Evolutionary conservation across 768 basidiomycete species (phyloP), one percentile per base, ranked within the genome.

Genomic region (Pleurotus citrinopileatus): DNA sequence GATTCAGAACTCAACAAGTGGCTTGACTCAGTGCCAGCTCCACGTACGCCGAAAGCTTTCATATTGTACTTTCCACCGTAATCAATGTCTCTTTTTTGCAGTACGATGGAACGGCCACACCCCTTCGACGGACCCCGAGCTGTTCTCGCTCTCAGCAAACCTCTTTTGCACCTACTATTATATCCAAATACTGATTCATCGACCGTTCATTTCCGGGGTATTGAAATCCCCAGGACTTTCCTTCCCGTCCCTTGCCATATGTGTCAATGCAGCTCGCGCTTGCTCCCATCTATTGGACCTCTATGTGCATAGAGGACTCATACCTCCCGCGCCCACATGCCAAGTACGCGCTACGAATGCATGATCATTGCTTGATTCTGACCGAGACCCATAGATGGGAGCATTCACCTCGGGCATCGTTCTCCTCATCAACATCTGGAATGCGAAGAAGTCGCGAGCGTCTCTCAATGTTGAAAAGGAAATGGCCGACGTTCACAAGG

Each of bases 241-340:
- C 6, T 68, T 81, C 27, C 79, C 82, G 76, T 42, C 86, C 0
- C 74, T 89, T 6, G 84, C 87, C 0, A 89, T 90, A 43, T 89
- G 87, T 64, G 81, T 82, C 26, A 89, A 86, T 45, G 79, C 89
- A 0, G 84, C 89, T 1, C 73, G 88, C 8, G 82, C 83, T 0
- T 81, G 77, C 45, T 74, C 74, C 20, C 83, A 84, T 43, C 74
- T 91, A 26, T 63, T 86, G 40, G 83, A 69, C 73, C 9, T 65
- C 62, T 45, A 56, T 60, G 55, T 40, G 15, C n/a, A 29, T 55
- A 40, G 36, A 15, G 15, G 50, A 15, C 42, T 12, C 29, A 20
- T 37, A 52, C 38, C 17, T 57, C 34, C 52, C 57, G 13, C 59
- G 53, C 32, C 28, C 42, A 3, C 53, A 63, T 58, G 65, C 61